Evolutionary conservation across 2,329 filamentous ascomycete species (phyloP).

Genomic region (Fusarium sp.): DNA sequence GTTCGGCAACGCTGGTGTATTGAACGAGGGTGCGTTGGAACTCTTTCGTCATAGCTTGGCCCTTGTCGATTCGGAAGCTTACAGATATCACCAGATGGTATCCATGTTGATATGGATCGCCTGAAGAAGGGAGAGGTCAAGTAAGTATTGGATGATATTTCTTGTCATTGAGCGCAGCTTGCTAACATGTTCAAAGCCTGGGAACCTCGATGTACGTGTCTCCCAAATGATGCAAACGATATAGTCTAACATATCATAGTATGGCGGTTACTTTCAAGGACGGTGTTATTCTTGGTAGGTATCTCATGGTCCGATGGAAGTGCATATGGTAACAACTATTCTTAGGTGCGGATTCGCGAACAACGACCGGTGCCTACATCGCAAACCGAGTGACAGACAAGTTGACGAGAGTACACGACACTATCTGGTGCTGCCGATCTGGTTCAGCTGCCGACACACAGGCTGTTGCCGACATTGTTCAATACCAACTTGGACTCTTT

Average conservation of each 20-base stretch:
- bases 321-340: constrained; percentile 18
- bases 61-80: constrained; percentile 33
- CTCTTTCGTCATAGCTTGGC: constrained; percentile 34
- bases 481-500: constrained; percentile 94
- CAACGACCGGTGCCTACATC: constrained; percentile 97
- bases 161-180: background rate
- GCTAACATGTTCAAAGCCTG: constrained; percentile 66
- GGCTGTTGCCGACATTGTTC: constrained; percentile 96
- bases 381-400: constrained; percentile 99
- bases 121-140: constrained; percentile 99
- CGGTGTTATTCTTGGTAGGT: constrained; percentile 86
- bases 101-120: constrained; percentile 98
- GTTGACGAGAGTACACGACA: constrained; percentile 97
- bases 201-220: constrained; percentile 91
- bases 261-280: constrained; percentile 99
- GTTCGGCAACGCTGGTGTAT: constrained; percentile 67
- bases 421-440: constrained; percentile 99
- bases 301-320: background rate
- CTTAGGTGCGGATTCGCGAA: constrained; percentile 89
- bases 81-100: constrained; percentile 76
- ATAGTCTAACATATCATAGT: constrained; percentile 56
- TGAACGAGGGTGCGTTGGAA: constrained; percentile 66
- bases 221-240: constrained; percentile 36
- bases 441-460: constrained; percentile 98
- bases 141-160: constrained; percentile 61